Conservation (phyloP, 2,329 filamentous ascomycete genomes). For the Ophiostoma tasmaniense region DNA sequence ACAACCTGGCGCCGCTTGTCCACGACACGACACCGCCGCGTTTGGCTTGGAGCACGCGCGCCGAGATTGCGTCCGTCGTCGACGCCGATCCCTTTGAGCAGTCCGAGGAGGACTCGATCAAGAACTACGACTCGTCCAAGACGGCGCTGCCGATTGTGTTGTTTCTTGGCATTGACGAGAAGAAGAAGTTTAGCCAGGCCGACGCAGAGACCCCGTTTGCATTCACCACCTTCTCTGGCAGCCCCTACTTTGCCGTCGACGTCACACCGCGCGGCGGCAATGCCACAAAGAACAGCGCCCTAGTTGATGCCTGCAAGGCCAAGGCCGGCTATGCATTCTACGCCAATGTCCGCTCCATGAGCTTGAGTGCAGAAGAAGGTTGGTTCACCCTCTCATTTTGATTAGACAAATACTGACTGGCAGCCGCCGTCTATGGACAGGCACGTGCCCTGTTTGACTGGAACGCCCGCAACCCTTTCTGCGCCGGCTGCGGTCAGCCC, state of each 20-base stretch:
- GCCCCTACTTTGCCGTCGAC: constrained; percentile 84
- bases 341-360: constrained; percentile 43
- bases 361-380: constrained; percentile 41
- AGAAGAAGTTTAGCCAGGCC: constrained; percentile 23
- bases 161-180: constrained; percentile 77
- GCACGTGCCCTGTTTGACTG: constrained; percentile 84
- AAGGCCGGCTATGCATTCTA: constrained; percentile 55
- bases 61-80: constrained; percentile 62
- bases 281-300: constrained; percentile 45
- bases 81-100: constrained; percentile 62
- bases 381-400: constrained; percentile 14
- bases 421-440: constrained; percentile 85
- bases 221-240: constrained; percentile 65
- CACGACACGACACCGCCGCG: constrained; percentile 30
- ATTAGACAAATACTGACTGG: neutral
- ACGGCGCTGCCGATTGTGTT: constrained; percentile 61
- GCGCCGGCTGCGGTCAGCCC: constrained; percentile 74
- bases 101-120: constrained; percentile 64
- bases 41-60: constrained; percentile 59
- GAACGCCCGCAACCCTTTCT: constrained; percentile 90
- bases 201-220: constrained; percentile 36
- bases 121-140: constrained; percentile 60
- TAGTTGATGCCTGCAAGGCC: constrained; percentile 50
- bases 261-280: constrained; percentile 62
- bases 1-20: constrained; percentile 68